These are phyloP conservation scores for Colletotrichum sp. DNA, from an alignment of 2,329 filamentous ascomycete genomes.

Conservation along the genomic window DNA sequence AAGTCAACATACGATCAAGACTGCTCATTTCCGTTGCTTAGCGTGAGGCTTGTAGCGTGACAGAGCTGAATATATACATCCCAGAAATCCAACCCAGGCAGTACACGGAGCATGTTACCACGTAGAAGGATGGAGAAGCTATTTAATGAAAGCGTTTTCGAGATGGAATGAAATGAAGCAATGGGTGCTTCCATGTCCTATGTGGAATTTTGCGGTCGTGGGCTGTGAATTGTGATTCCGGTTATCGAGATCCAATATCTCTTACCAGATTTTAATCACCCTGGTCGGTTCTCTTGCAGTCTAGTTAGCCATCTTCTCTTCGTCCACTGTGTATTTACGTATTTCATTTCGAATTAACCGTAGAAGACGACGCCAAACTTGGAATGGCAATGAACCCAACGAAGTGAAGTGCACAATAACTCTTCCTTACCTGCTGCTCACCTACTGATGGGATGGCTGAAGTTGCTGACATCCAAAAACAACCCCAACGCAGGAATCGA, in stretches of 20 bases:
- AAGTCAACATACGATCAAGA: no score
- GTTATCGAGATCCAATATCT: neutral
- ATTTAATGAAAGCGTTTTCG: no score
- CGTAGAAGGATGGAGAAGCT: fast-evolving
- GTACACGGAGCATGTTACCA: no score
- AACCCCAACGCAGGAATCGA: no score
- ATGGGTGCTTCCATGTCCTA: no score
- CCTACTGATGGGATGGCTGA: neutral
- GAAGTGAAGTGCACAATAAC: neutral
- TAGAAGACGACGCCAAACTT: neutral
- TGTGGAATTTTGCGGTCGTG: no score
- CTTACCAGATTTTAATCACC: fast-evolving
- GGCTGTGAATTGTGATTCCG: no score
- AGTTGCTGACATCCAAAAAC: neutral
- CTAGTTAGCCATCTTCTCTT: fast-evolving
- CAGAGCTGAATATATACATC: neutral
- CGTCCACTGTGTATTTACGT: neutral
- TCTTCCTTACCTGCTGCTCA: neutral
- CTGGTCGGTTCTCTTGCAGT: neutral
- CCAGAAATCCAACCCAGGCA: no score
- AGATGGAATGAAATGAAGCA: no score
- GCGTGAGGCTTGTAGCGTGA: neutral
- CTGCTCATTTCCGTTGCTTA: no score
- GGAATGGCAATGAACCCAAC: neutral
- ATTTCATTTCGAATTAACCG: neutral